Evolutionary conservation across 441 rosid species (phyloP).

Genomic region (Daphne laureola): DNA sequence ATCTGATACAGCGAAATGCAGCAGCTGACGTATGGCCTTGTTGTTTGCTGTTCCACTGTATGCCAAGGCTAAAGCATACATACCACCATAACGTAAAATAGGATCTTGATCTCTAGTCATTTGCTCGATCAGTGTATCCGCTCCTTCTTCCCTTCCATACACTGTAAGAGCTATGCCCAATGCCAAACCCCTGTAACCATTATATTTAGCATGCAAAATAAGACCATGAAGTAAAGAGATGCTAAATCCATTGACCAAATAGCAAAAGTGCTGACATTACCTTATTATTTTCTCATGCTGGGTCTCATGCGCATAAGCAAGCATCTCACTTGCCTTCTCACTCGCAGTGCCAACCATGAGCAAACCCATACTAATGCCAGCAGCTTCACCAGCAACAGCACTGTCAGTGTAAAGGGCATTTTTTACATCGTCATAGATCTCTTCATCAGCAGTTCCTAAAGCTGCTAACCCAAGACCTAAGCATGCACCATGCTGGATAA

Average conservation of each 20-base stretch:
- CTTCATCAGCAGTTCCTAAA: conserved; percentile 96
- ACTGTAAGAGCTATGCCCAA: conserved; percentile 91
- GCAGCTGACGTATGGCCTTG: conserved; percentile 93
- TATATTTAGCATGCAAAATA: not conserved
- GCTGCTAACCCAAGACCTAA: conserved; percentile 98
- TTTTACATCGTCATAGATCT: conserved; percentile 81
- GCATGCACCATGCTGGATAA: conserved; percentile 98
- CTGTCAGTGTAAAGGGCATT: conserved; percentile 75
- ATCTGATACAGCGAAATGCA: conserved; percentile 97
- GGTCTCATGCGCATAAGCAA: conserved; percentile 91
- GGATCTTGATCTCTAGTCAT: conserved; percentile 98
- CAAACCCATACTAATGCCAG: conserved; percentile 95
- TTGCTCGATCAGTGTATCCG: conserved; percentile 93
- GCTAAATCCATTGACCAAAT: not conserved
- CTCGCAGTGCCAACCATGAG: conserved; percentile 99
- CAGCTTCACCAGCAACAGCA: conserved; percentile 99
- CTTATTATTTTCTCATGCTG: conserved; percentile 97
- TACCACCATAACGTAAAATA: conserved; percentile 93
- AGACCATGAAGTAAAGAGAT: conserved; percentile 4
- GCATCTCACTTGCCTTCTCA: conserved; percentile 96
- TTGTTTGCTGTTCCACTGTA: conserved; percentile 96
- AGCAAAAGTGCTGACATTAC: conserved; percentile 26
- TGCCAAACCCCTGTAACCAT: conserved; percentile 63
- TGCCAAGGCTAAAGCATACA: conserved; percentile 95
- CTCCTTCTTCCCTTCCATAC: conserved; percentile 95